Evolutionary conservation across 2,329 filamentous ascomycete genomes (phyloP), one percentile per base, ranked within the genome.

Genomic region (Malbranchea cinnamomea): DNA sequence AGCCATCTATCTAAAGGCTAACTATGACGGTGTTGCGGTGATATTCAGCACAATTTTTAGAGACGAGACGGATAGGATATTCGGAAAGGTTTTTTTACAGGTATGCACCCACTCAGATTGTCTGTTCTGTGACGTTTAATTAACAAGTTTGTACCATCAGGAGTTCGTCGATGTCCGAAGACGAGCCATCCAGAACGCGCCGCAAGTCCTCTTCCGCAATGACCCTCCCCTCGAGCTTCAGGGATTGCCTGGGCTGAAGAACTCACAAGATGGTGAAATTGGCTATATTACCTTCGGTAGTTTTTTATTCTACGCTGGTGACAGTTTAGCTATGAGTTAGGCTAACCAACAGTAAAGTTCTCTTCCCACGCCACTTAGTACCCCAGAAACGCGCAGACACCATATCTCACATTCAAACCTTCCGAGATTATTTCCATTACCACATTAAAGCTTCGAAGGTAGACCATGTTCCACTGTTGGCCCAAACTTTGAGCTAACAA

Each of bases 341-440:
- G 12, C 26, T 31, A 15, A 31, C 29, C 17, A 15, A 10, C 17
- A 28, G 30, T 50, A 13, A 47, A 33, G 89, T 95, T 27, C 70
- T 98, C 24, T 98, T 98, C 64, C 87, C 89, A 26, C 78, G 89
- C 41, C 91, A 99, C 57, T 67, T 99, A 41, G 87, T 84, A 9
- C 74, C 75, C 9, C 83, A 94, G 57, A 74, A 84, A 51, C 82
- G 91, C 62, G 78, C 81, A 37, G 85, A 94, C 42, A 85, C 91
- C 53, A 98, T 99, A 45, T 94, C 85, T 29, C 91, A 98, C 56
- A 95, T 99, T 47, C 91, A 99, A 61, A 99, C 89, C 9, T 98
- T 98, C 80, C 81, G 89, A 43, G 89, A 98, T 53, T 98, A 98
- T 60, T 98, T 99, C 68, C 89, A 99, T 59, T 99, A 99, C 57